These are phyloP conservation scores for Sphaerobolus stellatus DNA, from an alignment of 1,284 basidiomycete genomes.

Conservation along the genomic window DNA sequence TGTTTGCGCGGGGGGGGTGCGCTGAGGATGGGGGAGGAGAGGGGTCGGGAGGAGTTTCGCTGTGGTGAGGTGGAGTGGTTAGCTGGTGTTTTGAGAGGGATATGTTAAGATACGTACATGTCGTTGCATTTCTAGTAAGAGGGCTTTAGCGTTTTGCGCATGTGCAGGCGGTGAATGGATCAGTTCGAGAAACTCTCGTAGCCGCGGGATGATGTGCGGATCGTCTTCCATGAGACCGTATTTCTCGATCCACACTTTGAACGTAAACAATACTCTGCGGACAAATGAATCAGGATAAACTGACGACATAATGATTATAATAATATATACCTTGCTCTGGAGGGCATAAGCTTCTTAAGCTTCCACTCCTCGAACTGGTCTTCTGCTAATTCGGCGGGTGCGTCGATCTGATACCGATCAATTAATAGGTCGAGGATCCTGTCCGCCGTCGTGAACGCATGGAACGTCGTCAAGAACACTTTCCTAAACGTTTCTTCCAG, in stretches of 20 bases:
- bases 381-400: slow-evolving; percentile 49
- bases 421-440: slow-evolving; percentile 67
- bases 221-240: slow-evolving; percentile 63
- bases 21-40: slow-evolving; percentile 19
- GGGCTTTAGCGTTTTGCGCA: slow-evolving; percentile 46
- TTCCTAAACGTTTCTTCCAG: slow-evolving; percentile 56
- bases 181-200: slow-evolving; percentile 54
- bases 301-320: background rate
- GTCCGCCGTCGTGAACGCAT: slow-evolving; percentile 71
- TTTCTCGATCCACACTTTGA: slow-evolving; percentile 61
- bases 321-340: slow-evolving; percentile 44
- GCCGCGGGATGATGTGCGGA: slow-evolving; percentile 52
- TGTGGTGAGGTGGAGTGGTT: background rate
- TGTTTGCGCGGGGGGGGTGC: slow-evolving; percentile 40
- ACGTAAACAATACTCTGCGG: slow-evolving; percentile 47
- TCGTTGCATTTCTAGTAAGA: slow-evolving; percentile 53
- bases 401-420: slow-evolving; percentile 58
- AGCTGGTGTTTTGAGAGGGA: no score
- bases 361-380: slow-evolving; percentile 66
- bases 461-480: slow-evolving; percentile 76
- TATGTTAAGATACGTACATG: slow-evolving; percentile 44
- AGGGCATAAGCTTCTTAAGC: slow-evolving; percentile 55
- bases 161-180: slow-evolving; percentile 45
- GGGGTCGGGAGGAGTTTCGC: slow-evolving; percentile 2
- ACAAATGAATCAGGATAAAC: background rate